phyloP scores from a whole-genome alignment of 371 early-diverging fungal genomes.

The Batrachochytrium dendrobatidis region DNA sequence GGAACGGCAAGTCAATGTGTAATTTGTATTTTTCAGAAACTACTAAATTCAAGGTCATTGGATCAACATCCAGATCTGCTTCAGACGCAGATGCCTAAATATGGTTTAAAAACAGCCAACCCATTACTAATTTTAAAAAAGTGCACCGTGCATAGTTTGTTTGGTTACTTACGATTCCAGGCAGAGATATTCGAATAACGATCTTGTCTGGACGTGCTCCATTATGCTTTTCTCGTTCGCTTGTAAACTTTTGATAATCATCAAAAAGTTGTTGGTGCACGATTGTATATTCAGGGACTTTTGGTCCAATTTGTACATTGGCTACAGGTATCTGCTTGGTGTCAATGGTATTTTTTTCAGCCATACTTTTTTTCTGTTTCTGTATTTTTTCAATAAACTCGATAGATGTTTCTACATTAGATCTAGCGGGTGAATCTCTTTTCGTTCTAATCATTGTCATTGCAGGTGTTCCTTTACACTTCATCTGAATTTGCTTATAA shows the following conservation, averaged over 20 bases:
- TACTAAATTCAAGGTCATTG: constrained; percentile 9
- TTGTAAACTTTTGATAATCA: constrained; percentile 30
- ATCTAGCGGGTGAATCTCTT: neutral
- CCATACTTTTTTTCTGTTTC: constrained; percentile 2
- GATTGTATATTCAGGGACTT: constrained; percentile 26
- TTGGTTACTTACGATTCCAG: constrained; percentile 20
- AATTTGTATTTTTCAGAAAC: constrained; percentile 23
- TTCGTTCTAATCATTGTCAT: constrained; percentile 32
- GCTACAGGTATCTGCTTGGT: neutral
- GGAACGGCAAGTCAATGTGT: constrained; percentile 26
- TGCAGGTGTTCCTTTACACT: constrained; percentile 36
- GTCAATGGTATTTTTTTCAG: neutral
- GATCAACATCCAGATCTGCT: constrained; percentile 21
- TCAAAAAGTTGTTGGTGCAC: constrained; percentile 22
- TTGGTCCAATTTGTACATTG: neutral
- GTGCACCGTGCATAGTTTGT: neutral
- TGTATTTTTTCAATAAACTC: constrained; percentile 22
- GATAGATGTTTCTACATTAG: constrained; percentile 8
- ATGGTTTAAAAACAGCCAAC: constrained; percentile 1
- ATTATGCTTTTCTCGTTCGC: constrained; percentile 16
- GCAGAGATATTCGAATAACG: constrained; percentile 29
- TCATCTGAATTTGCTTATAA: constrained; percentile 33
- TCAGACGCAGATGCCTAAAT: constrained; percentile 19
- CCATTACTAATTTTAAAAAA: neutral
- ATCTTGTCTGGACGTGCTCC: constrained; percentile 34